phyloP scores from a whole-genome alignment of 208 protist species.

The Blastocrithidia nonstop region DNA sequence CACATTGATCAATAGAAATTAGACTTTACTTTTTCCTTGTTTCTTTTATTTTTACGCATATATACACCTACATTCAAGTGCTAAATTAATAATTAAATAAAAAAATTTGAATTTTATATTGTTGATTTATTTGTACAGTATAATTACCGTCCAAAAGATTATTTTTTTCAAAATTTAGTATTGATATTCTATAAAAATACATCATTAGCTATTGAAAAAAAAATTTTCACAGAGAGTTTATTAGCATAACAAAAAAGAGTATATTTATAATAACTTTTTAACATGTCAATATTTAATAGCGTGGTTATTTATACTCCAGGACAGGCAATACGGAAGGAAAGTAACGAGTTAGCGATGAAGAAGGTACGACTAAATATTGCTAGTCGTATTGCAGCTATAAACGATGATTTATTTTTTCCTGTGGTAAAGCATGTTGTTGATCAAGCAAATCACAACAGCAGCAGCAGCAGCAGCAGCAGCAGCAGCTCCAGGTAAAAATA shows the following conservation, averaged over 20 bases:
- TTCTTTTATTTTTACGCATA: conserved; percentile 7
- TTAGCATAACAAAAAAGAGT: not conserved
- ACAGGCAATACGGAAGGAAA: not conserved
- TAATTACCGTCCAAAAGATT: too few species aligned
- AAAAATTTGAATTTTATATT: not conserved
- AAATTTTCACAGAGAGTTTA: not conserved
- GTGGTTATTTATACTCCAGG: not conserved
- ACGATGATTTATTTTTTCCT: too few species aligned
- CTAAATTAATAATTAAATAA: not conserved
- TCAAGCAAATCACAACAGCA: too few species aligned
- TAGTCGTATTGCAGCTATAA: too few species aligned
- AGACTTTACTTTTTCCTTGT: too few species aligned
- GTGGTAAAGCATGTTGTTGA: too few species aligned
- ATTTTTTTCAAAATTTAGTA: too few species aligned
- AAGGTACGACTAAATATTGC: not conserved
- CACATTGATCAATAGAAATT: too few species aligned
- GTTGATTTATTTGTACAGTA: not conserved
- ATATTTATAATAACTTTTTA: not conserved
- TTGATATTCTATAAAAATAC: not conserved
- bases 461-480: too few species aligned
- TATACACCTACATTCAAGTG: not conserved
- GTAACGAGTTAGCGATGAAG: not conserved
- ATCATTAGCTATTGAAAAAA: not conserved
- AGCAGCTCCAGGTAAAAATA: too few species aligned
- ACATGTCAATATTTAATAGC: not conserved